Evolutionary conservation across 2,329 filamentous ascomycete genomes (phyloP).

Genomic region (Rutstroemia sp.): DNA sequence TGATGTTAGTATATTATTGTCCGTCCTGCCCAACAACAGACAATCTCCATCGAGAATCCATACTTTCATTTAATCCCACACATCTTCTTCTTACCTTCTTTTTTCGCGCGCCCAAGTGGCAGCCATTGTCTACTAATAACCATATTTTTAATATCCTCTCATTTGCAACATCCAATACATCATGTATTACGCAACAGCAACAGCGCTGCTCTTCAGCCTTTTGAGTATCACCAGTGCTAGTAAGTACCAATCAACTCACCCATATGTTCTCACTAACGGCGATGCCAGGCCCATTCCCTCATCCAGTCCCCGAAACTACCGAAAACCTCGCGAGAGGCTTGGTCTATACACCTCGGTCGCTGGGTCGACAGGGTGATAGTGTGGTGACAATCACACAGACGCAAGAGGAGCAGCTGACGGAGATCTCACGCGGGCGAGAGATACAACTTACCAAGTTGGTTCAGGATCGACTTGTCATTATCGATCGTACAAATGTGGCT

Average conservation of each 20-base stretch:
- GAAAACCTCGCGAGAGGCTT: constrained; percentile 18
- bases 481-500: constrained; percentile 12
- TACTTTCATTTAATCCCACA: background rate
- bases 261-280: constrained; percentile 10
- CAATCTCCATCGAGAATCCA: background rate
- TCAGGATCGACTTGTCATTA: constrained; percentile 10
- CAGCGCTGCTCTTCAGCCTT: constrained; percentile 18
- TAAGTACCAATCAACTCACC: constrained; percentile 10
- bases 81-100: constrained; percentile 22
- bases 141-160: constrained; percentile 3
- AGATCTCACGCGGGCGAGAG: constrained; percentile 10
- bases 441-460: constrained; percentile 15
- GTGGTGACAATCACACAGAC: constrained; percentile 17
- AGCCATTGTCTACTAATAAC: constrained; percentile 20
- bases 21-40: background rate
- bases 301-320: constrained; percentile 16
- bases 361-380: constrained; percentile 5
- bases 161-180: constrained; percentile 10
- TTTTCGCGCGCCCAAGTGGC: constrained; percentile 27
- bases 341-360: constrained; percentile 14
- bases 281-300: constrained; percentile 18
- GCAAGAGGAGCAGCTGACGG: constrained; percentile 11
- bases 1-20: background rate
- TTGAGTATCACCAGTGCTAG: constrained; percentile 19
- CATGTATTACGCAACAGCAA: constrained; percentile 22